phyloP scores from a whole-genome alignment of 441 rosid species.

The Syzygium malaccense region DNA sequence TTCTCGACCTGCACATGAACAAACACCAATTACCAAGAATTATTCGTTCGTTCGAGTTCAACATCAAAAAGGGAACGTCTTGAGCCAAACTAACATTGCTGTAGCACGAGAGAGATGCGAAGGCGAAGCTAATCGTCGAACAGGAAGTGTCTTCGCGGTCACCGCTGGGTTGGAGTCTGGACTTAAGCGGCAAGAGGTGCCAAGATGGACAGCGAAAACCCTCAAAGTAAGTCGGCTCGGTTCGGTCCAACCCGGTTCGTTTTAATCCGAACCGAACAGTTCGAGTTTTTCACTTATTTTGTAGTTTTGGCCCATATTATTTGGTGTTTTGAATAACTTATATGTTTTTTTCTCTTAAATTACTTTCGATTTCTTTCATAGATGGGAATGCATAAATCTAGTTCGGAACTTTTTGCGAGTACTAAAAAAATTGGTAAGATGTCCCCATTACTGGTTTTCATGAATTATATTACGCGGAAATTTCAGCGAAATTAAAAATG shows the following conservation, averaged over 20 bases:
- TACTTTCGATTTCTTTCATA: not conserved
- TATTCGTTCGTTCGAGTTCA: not conserved
- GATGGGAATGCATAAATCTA: not conserved
- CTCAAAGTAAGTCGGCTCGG: not conserved
- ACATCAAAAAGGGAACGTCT: not conserved
- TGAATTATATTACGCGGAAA: not conserved
- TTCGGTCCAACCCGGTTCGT: not conserved
- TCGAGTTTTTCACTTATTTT: not conserved
- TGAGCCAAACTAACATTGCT: not conserved
- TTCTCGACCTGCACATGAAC: conserved; percentile 29
- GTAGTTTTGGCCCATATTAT: not conserved
- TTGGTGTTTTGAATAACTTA: not conserved
- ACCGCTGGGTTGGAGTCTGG: not conserved
- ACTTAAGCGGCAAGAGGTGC: not conserved
- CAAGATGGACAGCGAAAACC: not conserved
- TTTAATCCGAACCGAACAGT: not conserved
- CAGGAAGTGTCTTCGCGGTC: not conserved
- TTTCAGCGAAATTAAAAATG: too few species aligned
- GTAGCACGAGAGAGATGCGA: not conserved
- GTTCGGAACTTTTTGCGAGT: not conserved
- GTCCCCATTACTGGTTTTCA: not conserved
- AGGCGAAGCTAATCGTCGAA: not conserved
- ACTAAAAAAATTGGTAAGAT: not conserved
- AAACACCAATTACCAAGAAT: not conserved
- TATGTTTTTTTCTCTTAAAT: not conserved